Evolutionary conservation across 2,329 filamentous ascomycete genomes (phyloP), one percentile per base, ranked within the genome.

Genomic region (Penicillium palitans): DNA sequence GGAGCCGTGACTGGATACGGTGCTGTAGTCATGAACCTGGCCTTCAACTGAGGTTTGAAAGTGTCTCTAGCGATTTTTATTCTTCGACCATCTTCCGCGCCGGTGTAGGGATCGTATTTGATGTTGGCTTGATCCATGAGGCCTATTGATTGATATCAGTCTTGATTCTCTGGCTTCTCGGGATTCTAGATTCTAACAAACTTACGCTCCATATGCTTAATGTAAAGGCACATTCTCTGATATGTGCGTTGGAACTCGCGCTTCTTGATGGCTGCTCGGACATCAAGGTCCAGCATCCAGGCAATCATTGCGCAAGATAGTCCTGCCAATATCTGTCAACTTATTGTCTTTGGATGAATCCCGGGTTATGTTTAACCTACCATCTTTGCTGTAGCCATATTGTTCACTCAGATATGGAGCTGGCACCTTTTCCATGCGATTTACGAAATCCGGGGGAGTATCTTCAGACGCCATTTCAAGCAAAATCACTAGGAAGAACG

Each of bases 201-300:
- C 55, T 7, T 35, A 54, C 55, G 35, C 35, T 58, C 55, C 42
- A 54, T 47, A 17, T 58, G 55, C 21, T 48, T 54, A 37, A 58
- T 58, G 35, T 42, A 53, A n/a, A 58, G 50, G 21, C 55, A 58
- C 2, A 54, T 35, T 19, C 44, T 48, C 15, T 54, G 42, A 31
- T 40, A 47, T 17, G 55, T 58, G 8, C 55, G 55, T 33, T 54
- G 41, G 13, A 54, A 37, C 24, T 58, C 55, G 35, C 55, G 55
- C 21, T 46, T 54, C 29, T 54, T 58, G 29, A 42, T 48, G 19
- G 49, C 19, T 33, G 55, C 50, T 42, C 55, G 39, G 8, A 54
- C 24, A 24, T 54, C 15, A n/a, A 58, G 40, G 27, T 58, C 55
- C 13, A 58, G 10, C 50, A 58, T 58, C 55, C 55, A 58, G 5